Base-by-base conservation (phyloP, 2,329 filamentous ascomycete genomes). In the Thermothelomyces thermophilus region DNA sequence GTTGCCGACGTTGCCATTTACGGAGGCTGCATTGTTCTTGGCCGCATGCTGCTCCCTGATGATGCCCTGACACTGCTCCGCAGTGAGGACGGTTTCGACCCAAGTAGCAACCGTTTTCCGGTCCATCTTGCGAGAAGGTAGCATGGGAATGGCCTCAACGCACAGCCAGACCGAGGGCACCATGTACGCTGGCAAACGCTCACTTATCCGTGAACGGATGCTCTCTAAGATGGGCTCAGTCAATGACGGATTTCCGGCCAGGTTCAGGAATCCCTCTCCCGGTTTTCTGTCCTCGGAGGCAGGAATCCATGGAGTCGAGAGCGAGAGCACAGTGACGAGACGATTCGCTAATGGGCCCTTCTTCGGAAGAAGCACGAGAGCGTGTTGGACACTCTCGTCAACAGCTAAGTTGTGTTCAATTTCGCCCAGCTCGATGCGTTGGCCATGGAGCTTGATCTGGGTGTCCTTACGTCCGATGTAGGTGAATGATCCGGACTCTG, bases 341-440 rank as follows among this genome's bases (percentile, higher is more conserved):
- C 68, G 52, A 5, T 52, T 48, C 6, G 45, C 54, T 31, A 57
- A n/a, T 13, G 54, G 37, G 54, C 47, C 69, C 61, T 4, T 59
- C 48, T 50, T 64, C 5, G 48, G 48, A 6, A 45, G 41, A 3
- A 50, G 60, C 64, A 41, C 48, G 11, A 50, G 4, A 3, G 48
- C 48, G 20, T 51, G 43, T 19, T 39, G 43, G 1, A 50, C 48
- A 3, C 13, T 16, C 16, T 45, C 28, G 10, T 50, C 41, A 10
- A 41, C 35, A 5, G 41, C 41, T 3, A 50, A 35, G 17, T 69
- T 68, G 19, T 56, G 76, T 63, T 71, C 76, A 44, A 71, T 70
- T 60, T 71, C 73, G 10, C 67, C 71, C 5, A 62, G 54, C 51
- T 62, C 60, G 28, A 62, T 58, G 1, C 60, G 60, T 41, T 62